These are phyloP conservation scores for Hymenotorrendiella dingleyae DNA, from an alignment of 2,329 filamentous ascomycete genomes.

Conservation along the genomic window DNA sequence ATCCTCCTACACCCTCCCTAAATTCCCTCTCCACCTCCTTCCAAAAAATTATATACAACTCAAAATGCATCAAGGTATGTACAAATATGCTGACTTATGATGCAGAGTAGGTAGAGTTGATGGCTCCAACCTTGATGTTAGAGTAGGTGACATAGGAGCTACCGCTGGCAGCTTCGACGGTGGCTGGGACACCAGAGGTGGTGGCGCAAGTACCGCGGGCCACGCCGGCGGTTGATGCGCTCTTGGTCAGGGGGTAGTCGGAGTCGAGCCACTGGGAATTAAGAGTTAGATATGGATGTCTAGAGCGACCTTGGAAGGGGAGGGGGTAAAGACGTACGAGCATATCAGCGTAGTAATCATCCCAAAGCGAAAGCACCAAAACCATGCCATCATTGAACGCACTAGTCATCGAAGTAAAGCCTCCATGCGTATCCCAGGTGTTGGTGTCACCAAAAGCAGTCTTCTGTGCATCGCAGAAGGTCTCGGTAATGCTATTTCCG, in stretches of 20 bases:
- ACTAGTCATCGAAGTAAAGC: conserved; percentile 46
- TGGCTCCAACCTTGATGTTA: conserved; percentile 27
- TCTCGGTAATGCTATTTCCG: conserved; percentile 47
- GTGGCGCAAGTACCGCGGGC: conserved; percentile 49
- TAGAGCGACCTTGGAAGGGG: too few species aligned
- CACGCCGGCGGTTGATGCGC: conserved; percentile 39
- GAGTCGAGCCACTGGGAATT: conserved; percentile 76
- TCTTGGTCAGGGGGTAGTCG: conserved; percentile 47
- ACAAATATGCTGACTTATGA: too few species aligned
- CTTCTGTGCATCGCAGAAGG: conserved; percentile 51
- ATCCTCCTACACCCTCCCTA: too few species aligned
- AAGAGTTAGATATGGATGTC: too few species aligned
- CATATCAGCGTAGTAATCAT: conserved; percentile 55
- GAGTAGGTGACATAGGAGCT: conserved; percentile 37
- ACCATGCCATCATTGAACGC: conserved; percentile 45
- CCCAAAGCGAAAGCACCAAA: conserved; percentile 55
- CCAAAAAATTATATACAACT: too few species aligned
- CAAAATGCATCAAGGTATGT: too few species aligned
- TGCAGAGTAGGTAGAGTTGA: conserved; percentile 26
- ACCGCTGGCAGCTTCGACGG: conserved; percentile 41
- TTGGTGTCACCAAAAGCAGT: conserved; percentile 45
- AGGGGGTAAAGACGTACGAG: too few species aligned
- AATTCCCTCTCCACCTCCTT: too few species aligned
- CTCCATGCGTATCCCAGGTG: conserved; percentile 49
- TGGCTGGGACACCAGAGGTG: conserved; percentile 43